These are phyloP conservation scores for Suillus cothurnatus DNA, from an alignment of 768 basidiomycete genomes.

Conservation along the genomic window DNA sequence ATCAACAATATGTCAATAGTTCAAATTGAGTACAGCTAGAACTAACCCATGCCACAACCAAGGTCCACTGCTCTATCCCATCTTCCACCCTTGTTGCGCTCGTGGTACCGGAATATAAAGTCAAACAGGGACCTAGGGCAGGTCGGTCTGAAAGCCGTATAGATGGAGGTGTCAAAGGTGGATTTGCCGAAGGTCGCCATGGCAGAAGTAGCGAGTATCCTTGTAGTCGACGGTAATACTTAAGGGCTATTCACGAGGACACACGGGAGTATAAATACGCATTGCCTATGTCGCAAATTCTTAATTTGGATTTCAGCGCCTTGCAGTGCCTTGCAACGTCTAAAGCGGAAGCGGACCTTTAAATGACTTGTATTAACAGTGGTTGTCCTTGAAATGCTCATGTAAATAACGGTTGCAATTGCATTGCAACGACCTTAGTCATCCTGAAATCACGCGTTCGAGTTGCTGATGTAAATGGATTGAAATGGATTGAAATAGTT, in stretches of 20 bases:
- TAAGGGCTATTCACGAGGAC: not conserved
- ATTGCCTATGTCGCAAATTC: not conserved
- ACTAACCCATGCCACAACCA: conserved; percentile 82
- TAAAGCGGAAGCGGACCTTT: not conserved
- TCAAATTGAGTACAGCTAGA: not conserved
- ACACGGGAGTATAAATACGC: not conserved
- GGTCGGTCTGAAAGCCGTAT: conserved; percentile 71
- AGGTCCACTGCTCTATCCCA: conserved; percentile 72
- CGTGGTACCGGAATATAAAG: conserved; percentile 62
- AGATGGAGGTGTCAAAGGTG: conserved; percentile 66
- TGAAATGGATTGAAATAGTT: not conserved
- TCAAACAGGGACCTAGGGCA: conserved; percentile 71
- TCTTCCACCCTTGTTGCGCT: conserved; percentile 14
- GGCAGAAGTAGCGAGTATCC: not conserved
- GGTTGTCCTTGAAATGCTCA: not conserved
- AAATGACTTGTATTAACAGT: not conserved
- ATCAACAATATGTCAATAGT: not conserved
- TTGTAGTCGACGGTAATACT: not conserved
- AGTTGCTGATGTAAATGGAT: not conserved
- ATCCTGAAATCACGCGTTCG: not conserved
- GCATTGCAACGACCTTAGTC: not conserved
- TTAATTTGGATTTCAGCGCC: not conserved
- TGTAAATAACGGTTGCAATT: not conserved
- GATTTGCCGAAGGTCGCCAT: conserved; percentile 81
- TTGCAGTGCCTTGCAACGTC: not conserved